A percentile compares a stretch with the other conserved stretches of the same genome.
phyloP scores from a whole-genome alignment of 768 basidiomycete species.

The Suillus subaureus region DNA sequence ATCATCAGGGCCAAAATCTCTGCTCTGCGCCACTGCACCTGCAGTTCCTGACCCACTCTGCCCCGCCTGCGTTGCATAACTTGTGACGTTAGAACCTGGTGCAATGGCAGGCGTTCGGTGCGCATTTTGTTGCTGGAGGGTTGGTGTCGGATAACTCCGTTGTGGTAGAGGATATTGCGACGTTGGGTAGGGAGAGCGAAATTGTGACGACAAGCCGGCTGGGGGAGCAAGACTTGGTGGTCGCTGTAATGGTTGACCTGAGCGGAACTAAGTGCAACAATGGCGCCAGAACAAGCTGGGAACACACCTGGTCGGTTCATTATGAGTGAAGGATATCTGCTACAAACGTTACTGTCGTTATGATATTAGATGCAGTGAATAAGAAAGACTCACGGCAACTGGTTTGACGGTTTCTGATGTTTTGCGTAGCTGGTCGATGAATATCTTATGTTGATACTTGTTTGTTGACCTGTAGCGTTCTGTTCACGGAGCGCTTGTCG shows the following conservation, averaged over 20 bases:
- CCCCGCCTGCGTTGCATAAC: slow-evolving; percentile 84
- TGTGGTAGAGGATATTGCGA: slow-evolving; percentile 35
- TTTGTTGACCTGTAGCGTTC: slow-evolving; percentile 19
- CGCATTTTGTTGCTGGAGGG: slow-evolving; percentile 53
- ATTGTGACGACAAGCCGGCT: slow-evolving; percentile 62
- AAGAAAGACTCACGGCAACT: slow-evolving; percentile 13
- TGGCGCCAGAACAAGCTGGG: slow-evolving; percentile 14
- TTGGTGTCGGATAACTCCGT: slow-evolving; percentile 38
- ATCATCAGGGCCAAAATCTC: slow-evolving; percentile 79
- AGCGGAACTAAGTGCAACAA: slow-evolving; percentile 24
- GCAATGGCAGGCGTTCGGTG: slow-evolving; percentile 58
- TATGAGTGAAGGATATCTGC: slow-evolving; percentile 4
- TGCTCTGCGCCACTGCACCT: slow-evolving; percentile 16
- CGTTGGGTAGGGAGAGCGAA: slow-evolving; percentile 53
- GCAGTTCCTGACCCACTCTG: slow-evolving; percentile 38
- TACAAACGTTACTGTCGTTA: neutral
- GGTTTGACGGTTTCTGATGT: slow-evolving; percentile 14
- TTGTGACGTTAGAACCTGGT: slow-evolving; percentile 46
- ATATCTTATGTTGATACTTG: slow-evolving; percentile 28
- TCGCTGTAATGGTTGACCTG: slow-evolving; percentile 82
- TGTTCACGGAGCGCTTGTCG: slow-evolving; percentile 2
- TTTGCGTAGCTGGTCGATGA: slow-evolving; percentile 19
- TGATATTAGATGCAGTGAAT: neutral
- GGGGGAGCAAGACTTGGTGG: slow-evolving; percentile 74
- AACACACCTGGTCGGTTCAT: slow-evolving; percentile 67